These are phyloP conservation scores for Fusarium caatingaense DNA, from an alignment of 2,329 filamentous ascomycete genomes.

Conservation along the genomic window DNA sequence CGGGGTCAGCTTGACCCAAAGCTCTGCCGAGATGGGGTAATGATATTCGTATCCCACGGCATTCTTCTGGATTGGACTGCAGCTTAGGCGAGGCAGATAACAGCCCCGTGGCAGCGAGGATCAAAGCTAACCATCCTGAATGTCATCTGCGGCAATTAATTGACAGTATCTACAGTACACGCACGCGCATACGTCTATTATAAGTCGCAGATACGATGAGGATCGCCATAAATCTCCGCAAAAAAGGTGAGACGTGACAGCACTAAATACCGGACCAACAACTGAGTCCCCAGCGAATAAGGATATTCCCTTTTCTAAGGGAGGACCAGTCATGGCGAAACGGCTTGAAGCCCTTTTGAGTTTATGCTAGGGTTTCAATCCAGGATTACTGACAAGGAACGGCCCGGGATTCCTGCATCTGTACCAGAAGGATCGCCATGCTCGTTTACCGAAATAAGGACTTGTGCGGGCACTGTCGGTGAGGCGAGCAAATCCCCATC, in stretches of 20 bases:
- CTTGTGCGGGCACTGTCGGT: not conserved
- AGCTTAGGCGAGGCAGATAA: not conserved
- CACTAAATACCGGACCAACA: not conserved
- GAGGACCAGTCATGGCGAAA: not conserved
- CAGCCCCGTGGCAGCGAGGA: conserved; percentile 1
- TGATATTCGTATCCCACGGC: not conserved
- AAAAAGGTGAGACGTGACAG: conserved; percentile 8
- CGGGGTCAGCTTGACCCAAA: not conserved
- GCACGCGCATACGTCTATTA: not conserved
- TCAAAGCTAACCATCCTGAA: not conserved
- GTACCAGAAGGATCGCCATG: not conserved
- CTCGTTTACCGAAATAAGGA: not conserved
- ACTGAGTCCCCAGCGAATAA: conserved; percentile 4
- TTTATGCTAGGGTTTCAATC: conserved; percentile 14
- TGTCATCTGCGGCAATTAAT: conserved; percentile 14
- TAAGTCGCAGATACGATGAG: not conserved
- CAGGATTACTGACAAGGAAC: conserved; percentile 22
- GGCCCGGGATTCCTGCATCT: conserved; percentile 10
- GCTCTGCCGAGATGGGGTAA: not conserved
- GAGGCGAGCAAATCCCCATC: not conserved
- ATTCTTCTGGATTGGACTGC: not conserved
- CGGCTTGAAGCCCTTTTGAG: conserved; percentile 9
- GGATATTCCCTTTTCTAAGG: not conserved
- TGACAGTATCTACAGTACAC: not conserved
- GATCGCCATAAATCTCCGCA: conserved; percentile 14